phyloP scores from a whole-genome alignment of 1,284 basidiomycete genomes.

The Athelia sp. region DNA sequence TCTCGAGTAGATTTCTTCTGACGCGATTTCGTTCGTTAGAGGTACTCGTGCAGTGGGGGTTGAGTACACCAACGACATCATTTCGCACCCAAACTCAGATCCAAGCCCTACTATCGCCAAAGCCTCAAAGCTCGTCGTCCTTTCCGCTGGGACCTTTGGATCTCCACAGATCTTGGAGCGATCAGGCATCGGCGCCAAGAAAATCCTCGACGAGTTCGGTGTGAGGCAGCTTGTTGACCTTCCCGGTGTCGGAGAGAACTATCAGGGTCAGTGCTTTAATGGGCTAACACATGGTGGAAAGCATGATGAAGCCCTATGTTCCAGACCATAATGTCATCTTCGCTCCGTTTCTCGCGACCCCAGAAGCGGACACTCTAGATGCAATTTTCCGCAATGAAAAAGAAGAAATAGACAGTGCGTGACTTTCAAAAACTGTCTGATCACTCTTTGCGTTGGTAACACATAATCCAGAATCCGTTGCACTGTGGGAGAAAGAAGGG shows the following conservation, averaged over 20 bases:
- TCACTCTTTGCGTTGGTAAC: not conserved
- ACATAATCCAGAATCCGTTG: conserved; percentile 26
- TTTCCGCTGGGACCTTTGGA: conserved; percentile 50
- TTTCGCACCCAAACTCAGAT: conserved; percentile 17
- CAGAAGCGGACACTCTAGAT: conserved; percentile 39
- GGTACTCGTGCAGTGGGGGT: conserved; percentile 49
- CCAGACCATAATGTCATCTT: conserved; percentile 41
- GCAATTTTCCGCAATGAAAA: conserved; percentile 31
- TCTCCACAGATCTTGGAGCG: conserved; percentile 51
- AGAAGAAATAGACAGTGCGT: conserved; percentile 27
- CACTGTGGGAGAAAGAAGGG: conserved; percentile 39
- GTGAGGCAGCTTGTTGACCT: conserved; percentile 42
- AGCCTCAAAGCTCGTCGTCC: conserved; percentile 40
- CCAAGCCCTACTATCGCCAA: conserved; percentile 20
- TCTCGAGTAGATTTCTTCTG: not conserved
- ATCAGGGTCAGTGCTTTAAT: conserved; percentile 33
- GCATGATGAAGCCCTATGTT: too few species aligned
- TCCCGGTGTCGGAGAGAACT: conserved; percentile 53
- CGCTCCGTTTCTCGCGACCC: conserved; percentile 29
- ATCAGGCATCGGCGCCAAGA: conserved; percentile 42
- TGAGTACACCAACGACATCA: conserved; percentile 41
- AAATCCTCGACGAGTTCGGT: conserved; percentile 34
- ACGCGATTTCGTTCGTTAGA: conserved; percentile 21
- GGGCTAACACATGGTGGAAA: too few species aligned
- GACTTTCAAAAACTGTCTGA: not conserved